A percentile compares a stretch with the other conserved stretches of the same genome.
Conservation (phyloP, 1,284 basidiomycete species). For the Leccinum huronense region DNA sequence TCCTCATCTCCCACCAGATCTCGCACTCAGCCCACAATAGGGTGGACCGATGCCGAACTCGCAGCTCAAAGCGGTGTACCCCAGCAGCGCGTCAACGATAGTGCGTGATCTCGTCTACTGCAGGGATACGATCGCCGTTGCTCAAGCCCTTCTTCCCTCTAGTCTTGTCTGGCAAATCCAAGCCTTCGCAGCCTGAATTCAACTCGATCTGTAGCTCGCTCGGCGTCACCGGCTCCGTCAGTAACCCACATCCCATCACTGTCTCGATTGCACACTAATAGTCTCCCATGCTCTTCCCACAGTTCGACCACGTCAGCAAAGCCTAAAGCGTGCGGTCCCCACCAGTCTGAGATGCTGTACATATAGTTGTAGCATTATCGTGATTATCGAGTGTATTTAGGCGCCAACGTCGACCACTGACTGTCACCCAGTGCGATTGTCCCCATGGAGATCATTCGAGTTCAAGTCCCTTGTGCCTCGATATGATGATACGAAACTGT, state of each 20-base stretch:
- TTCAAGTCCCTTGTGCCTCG: not conserved
- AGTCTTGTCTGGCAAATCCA: constrained; percentile 53
- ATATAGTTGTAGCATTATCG: constrained; percentile 15
- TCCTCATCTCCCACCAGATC: not conserved
- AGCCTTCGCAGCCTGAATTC: constrained; percentile 54
- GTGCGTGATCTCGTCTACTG: constrained; percentile 39
- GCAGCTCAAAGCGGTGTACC: constrained; percentile 43
- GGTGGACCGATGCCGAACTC: constrained; percentile 46
- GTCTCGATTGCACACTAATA: constrained; percentile 4
- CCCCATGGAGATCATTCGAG: not conserved
- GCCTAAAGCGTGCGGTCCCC: not conserved
- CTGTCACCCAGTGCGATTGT: not conserved
- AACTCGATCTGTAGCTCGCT: constrained; percentile 47
- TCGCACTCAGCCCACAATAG: constrained; percentile 33
- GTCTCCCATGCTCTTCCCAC: not conserved
- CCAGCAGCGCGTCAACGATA: constrained; percentile 50
- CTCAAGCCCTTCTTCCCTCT: not conserved
- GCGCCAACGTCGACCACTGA: not conserved
- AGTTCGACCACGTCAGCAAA: constrained; percentile 10
- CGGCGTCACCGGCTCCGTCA: constrained; percentile 37
- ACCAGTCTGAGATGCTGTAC: not conserved
- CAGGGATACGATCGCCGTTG: not conserved
- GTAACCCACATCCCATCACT: not conserved
- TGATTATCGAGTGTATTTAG: constrained; percentile 10
- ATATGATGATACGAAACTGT: not conserved